Percentiles rank a stretch among this genome's conserved stretches.
Evolutionary conservation across 129 eudicot species (phyloP).

Genomic region (Solidago caesia): DNA sequence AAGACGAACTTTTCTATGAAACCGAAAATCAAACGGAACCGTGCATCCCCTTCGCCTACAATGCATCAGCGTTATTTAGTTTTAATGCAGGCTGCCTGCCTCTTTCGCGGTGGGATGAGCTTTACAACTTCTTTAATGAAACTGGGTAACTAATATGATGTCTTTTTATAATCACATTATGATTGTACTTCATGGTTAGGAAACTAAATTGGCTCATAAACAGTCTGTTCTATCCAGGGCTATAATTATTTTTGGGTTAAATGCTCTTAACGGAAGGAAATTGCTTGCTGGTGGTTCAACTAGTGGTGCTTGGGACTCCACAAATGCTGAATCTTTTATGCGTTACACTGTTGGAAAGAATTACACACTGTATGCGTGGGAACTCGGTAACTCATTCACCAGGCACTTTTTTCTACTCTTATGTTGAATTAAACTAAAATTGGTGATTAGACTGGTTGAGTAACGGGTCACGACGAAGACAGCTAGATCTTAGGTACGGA

Average conservation of each 20-base stretch:
- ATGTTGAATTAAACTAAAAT: neutral
- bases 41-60: constrained; percentile 53
- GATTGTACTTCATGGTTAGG: neutral
- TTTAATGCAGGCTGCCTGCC: constrained; percentile 72
- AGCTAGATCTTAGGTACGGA: too few species aligned
- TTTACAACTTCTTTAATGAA: constrained; percentile 53
- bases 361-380: constrained; percentile 70
- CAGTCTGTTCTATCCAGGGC: constrained; percentile 49
- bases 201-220: constrained; percentile 18
- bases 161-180: constrained; percentile 1
- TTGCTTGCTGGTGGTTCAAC: constrained; percentile 40
- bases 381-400: constrained; percentile 57
- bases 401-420: neutral
- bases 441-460: neutral
- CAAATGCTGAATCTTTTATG: constrained; percentile 72
- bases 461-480: too few species aligned
- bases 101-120: constrained; percentile 77
- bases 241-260: constrained; percentile 62
- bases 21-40: constrained; percentile 47
- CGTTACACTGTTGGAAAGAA: constrained; percentile 68
- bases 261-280: constrained; percentile 72
- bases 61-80: constrained; percentile 51
- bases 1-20: constrained; percentile 67
- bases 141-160: constrained; percentile 50
- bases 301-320: constrained; percentile 71